Conservation (phyloP, 495 filamentous ascomycete species). For the Aspergillus funiculosus region DNA sequence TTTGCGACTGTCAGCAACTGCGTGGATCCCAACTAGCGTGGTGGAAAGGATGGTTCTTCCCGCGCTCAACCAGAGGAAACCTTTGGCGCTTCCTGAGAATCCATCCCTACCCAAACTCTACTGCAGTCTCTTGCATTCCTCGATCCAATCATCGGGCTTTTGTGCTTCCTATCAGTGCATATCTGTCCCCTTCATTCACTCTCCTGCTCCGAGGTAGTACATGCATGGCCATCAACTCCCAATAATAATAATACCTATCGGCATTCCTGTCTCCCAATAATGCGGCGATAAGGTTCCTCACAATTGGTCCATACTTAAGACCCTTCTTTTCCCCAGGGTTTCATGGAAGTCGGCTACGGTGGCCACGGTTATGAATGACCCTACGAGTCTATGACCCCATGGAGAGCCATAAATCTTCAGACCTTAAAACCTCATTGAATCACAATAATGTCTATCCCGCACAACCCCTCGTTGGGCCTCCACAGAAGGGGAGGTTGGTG, state of each 20-base stretch:
- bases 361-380: not conserved
- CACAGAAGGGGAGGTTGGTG: too few species aligned
- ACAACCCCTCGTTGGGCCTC: too few species aligned
- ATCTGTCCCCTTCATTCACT: conserved; percentile 8
- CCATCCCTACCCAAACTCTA: not conserved
- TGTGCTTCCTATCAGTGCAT: not conserved
- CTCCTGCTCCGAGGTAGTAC: too few species aligned
- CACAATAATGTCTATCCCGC: conserved; percentile 5
- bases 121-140: not conserved
- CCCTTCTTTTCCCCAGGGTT: not conserved
- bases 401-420: conserved; percentile 5
- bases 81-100: not conserved
- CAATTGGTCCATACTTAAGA: conserved; percentile 2
- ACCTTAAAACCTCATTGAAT: not conserved
- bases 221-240: not conserved
- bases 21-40: not conserved
- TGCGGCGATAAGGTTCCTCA: conserved; percentile 3
- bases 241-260: not conserved
- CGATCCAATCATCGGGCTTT: conserved; percentile 1
- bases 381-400: not conserved
- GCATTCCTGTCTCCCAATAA: not conserved
- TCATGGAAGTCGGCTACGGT: not conserved
- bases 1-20: too few species aligned
- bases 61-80: too few species aligned
- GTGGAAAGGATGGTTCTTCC: not conserved